Evolutionary conservation across 495 filamentous ascomycete species (phyloP).

Genomic region (Neohortaea acidophila): DNA sequence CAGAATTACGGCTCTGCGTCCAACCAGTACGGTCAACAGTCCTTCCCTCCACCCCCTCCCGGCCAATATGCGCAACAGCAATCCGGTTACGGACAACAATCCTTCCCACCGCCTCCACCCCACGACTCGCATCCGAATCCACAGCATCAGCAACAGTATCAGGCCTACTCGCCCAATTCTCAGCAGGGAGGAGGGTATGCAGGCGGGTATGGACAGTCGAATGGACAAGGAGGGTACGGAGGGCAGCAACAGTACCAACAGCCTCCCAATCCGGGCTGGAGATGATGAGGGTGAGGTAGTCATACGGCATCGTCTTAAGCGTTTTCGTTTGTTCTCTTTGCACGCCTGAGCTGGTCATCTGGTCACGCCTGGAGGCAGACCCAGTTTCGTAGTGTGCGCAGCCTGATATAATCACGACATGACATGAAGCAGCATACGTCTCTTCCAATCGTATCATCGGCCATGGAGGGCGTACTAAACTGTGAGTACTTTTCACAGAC

Average conservation of each 20-base stretch:
- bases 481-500: too few relatives aligned
- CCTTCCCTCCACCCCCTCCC: neutral
- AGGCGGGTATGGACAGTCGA: constrained; percentile 5
- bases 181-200: constrained; percentile 6
- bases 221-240: constrained; percentile 2
- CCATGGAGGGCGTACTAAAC: too few relatives aligned
- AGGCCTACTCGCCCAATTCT: constrained; percentile 6
- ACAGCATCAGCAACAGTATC: constrained; percentile 8
- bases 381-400: too few relatives aligned
- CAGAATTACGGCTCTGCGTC: too few relatives aligned
- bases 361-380: too few relatives aligned
- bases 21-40: neutral
- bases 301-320: too few relatives aligned
- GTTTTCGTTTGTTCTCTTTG: too few relatives aligned
- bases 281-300: neutral
- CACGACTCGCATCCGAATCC: constrained; percentile 2
- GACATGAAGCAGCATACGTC: too few relatives aligned
- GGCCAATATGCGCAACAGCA: constrained; percentile 1
- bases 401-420: too few relatives aligned
- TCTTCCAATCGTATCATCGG: too few relatives aligned
- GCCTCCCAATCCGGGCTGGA: constrained; percentile 5
- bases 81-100: constrained; percentile 4
- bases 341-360: too few relatives aligned
- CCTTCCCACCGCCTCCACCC: constrained; percentile 4
- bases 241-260: constrained; percentile 1